phyloP scores from a whole-genome alignment of 1,284 basidiomycete genomes.

The Trametes pubescens region DNA sequence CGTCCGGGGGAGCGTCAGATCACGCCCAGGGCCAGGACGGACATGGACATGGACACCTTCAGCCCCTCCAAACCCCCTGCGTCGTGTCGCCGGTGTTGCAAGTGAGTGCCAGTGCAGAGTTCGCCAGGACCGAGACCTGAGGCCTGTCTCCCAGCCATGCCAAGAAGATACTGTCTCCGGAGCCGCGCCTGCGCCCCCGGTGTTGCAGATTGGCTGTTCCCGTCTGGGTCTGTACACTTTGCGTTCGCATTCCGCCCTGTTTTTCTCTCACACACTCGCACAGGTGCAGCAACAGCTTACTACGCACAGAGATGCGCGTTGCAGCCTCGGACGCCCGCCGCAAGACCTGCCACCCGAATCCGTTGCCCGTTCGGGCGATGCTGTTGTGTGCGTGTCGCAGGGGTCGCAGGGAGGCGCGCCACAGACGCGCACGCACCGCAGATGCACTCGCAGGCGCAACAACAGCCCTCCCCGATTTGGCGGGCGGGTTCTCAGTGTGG shows the following conservation, averaged over 20 bases:
- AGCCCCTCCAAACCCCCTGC: background rate
- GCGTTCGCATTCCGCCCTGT: background rate
- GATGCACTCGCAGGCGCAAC: conserved; percentile 6
- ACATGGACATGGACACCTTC: too few species aligned
- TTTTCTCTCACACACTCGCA: background rate
- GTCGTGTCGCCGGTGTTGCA: background rate
- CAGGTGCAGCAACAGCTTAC: background rate
- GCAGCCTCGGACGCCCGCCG: background rate
- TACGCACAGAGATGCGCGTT: background rate
- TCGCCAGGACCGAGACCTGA: conserved; percentile 3
- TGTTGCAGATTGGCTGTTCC: background rate
- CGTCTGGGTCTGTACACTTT: background rate
- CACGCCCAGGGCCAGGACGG: too few species aligned
- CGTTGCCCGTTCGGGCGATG: background rate
- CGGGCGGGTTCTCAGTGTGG: conserved; percentile 11
- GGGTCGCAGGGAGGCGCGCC: background rate
- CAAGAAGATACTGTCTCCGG: background rate
- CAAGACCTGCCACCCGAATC: background rate
- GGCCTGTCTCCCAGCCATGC: conserved; percentile 4
- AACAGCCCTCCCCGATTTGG: conserved; percentile 13
- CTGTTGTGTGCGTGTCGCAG: conserved; percentile 1
- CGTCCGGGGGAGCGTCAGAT: too few species aligned
- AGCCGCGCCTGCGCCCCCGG: background rate
- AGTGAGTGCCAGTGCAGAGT: background rate
- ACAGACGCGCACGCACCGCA: background rate